Conservation (phyloP, 805 yeast species). For the Pichia nanzhaoensis region DNA sequence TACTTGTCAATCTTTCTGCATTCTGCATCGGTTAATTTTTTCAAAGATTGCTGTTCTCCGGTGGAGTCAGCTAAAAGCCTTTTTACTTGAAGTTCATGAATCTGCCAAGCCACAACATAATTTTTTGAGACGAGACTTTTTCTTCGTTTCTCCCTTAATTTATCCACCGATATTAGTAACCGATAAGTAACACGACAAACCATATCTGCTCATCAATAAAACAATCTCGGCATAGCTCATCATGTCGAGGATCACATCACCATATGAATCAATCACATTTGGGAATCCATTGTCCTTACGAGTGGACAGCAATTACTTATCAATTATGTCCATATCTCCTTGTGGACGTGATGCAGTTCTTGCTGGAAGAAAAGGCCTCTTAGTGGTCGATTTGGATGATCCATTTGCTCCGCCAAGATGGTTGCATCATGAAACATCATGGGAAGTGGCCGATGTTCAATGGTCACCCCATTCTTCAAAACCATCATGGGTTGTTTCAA, state of each 20-base stretch:
- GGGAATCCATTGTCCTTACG: conserved; percentile 75
- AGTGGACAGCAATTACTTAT: conserved; percentile 88
- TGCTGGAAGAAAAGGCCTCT: conserved; percentile 79
- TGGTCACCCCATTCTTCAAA: conserved; percentile 91
- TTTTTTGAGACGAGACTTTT: too few species aligned
- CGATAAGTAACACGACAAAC: too few species aligned
- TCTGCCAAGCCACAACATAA: too few species aligned
- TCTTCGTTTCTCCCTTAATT: too few species aligned
- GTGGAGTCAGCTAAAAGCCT: too few species aligned
- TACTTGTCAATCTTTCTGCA: too few species aligned
- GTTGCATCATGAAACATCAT: conserved; percentile 84
- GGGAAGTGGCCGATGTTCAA: conserved; percentile 99
- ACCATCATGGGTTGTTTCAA: conserved; percentile 87
- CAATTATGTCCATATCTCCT: conserved; percentile 77
- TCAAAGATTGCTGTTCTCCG: neutral
- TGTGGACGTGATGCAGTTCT: conserved; percentile 89
- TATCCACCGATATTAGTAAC: too few species aligned
- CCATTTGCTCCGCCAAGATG: conserved; percentile 94
- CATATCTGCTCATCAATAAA: too few species aligned
- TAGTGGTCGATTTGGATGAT: conserved; percentile 88
- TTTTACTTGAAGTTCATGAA: too few species aligned
- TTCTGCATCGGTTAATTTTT: too few species aligned
- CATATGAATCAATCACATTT: conserved; percentile 50
- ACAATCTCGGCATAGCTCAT: too few species aligned
- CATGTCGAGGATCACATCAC: conserved; percentile 16